A percentile compares a stretch with the other conserved stretches of the same genome.
phyloP scores from a whole-genome alignment of 2,329 filamentous ascomycete genomes.

The Colletotrichum horii region DNA sequence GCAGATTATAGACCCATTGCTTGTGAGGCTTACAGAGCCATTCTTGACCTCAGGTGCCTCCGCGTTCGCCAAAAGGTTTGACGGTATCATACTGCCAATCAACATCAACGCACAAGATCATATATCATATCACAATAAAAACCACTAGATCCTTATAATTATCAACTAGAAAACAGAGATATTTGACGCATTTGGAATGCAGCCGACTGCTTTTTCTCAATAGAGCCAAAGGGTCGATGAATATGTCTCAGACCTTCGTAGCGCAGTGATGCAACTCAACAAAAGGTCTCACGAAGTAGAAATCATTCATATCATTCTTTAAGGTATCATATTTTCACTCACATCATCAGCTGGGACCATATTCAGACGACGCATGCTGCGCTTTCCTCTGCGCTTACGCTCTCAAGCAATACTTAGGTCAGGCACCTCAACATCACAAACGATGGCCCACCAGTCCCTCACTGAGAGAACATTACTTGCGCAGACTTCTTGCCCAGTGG shows the following conservation, averaged over 20 bases:
- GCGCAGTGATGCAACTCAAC: not conserved
- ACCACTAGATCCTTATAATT: not conserved
- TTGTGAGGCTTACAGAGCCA: not conserved
- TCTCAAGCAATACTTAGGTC: not conserved
- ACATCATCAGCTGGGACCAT: not conserved
- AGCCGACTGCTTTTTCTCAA: not conserved
- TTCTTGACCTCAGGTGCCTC: not conserved
- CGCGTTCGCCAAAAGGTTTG: not conserved
- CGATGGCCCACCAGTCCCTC: not conserved
- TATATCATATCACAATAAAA: not conserved
- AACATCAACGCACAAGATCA: not conserved
- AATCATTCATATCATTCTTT: not conserved
- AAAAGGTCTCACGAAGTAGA: not conserved
- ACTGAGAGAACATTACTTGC: not conserved
- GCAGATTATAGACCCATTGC: not conserved
- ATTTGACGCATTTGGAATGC: not conserved
- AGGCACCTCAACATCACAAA: not conserved
- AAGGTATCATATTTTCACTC: not conserved
- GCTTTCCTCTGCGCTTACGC: not conserved
- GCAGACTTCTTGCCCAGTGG: not conserved
- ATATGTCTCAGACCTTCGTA: not conserved
- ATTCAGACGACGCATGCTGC: not conserved
- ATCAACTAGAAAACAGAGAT: not conserved
- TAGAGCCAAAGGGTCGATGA: not conserved
- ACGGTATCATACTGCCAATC: not conserved